These are phyloP conservation scores for Puccinia triticina DNA, from an alignment of 1,284 basidiomycete genomes.

Conservation along the genomic window DNA sequence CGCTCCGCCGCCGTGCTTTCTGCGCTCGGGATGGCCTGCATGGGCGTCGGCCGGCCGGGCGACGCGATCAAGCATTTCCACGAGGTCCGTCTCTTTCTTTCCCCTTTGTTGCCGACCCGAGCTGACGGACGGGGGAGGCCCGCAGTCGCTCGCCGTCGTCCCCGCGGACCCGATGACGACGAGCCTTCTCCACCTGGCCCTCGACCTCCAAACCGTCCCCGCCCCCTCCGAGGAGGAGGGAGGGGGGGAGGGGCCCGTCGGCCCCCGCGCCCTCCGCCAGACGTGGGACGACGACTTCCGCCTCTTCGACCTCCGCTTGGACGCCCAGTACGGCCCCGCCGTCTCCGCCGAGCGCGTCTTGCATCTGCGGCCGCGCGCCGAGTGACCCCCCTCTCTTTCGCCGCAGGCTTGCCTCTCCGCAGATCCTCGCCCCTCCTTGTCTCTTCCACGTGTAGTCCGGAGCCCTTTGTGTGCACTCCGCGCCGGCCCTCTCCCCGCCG, in stretches of 20 bases:
- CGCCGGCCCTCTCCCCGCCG: too few relatives aligned
- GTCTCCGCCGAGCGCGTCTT: not conserved
- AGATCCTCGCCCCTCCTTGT: too few relatives aligned
- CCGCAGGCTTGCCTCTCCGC: too few relatives aligned
- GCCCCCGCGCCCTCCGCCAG: not conserved
- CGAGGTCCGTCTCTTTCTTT: conserved; percentile 63
- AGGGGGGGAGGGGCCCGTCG: too few relatives aligned
- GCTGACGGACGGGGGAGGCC: too few relatives aligned
- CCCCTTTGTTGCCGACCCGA: too few relatives aligned
- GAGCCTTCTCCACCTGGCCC: conserved; percentile 79
- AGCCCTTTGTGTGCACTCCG: too few relatives aligned
- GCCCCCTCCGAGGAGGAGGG: not conserved
- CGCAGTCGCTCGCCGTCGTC: conserved; percentile 75
- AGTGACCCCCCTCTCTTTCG: not conserved
- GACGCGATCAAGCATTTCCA: conserved; percentile 84
- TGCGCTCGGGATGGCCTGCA: conserved; percentile 79
- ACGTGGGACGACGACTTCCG: not conserved
- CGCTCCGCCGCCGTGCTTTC: conserved; percentile 75
- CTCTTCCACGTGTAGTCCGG: too few relatives aligned
- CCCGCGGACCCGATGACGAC: conserved; percentile 84
- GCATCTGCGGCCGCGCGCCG: not conserved
- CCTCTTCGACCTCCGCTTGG: not conserved
- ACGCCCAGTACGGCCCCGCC: not conserved
- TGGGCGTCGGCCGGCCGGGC: conserved; percentile 72
- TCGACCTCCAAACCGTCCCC: conserved; percentile 59